These are phyloP conservation scores for Trypanosoma avium DNA, from an alignment of 208 protist genomes.

Conservation along the genomic window DNA sequence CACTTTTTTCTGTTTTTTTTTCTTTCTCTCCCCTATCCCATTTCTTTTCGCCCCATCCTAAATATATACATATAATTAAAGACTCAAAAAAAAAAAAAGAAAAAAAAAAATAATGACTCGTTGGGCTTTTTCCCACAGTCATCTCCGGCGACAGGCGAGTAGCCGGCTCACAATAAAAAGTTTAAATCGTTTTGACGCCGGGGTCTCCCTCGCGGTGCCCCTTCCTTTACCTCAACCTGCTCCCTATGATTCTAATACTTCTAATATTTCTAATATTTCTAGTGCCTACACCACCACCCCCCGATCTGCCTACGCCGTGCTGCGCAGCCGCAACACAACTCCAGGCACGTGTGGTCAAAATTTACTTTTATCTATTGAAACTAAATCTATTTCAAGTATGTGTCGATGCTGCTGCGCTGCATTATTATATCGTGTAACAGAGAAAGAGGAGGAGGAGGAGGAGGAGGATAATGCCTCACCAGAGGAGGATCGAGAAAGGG, in stretches of 20 bases:
- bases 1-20: too few relatives aligned
- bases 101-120: slow-evolving; percentile 4
- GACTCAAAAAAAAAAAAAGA: too few relatives aligned
- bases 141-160: not conserved
- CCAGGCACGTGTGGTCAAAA: slow-evolving; percentile 42
- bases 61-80: too few relatives aligned
- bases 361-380: slow-evolving; percentile 24
- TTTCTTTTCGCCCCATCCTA: too few relatives aligned
- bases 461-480: slow-evolving; percentile 1
- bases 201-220: too few relatives aligned
- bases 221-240: too few relatives aligned
- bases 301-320: slow-evolving; percentile 71
- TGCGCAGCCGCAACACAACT: slow-evolving; percentile 41
- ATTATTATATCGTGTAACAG: slow-evolving; percentile 25
- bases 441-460: too few relatives aligned
- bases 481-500: slow-evolving; percentile 34
- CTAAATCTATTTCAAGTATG: not conserved
- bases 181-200: slow-evolving; percentile 31
- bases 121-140: slow-evolving; percentile 7
- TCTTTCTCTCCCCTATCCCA: too few relatives aligned
- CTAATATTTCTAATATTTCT: too few relatives aligned
- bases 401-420: slow-evolving; percentile 38
- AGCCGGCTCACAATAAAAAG: slow-evolving; percentile 23
- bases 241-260: too few relatives aligned
- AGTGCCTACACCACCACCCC: slow-evolving; percentile 12